Conservation (phyloP, 345 rosid genomes). For the Acer saccharum region DNA sequence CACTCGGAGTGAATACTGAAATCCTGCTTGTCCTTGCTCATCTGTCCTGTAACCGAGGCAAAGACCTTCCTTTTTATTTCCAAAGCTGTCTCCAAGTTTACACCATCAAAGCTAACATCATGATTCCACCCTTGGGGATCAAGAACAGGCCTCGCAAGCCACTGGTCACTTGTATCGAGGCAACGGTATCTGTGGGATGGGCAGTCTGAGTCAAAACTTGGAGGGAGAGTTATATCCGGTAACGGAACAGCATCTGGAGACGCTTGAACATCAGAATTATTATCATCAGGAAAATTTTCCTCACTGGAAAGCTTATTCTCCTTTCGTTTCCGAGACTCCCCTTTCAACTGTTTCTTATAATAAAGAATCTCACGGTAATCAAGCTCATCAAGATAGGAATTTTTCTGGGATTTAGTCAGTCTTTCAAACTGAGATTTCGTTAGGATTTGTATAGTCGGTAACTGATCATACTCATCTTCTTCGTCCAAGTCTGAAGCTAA, state of each 20-base stretch:
- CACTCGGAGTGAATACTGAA: slow-evolving; percentile 80
- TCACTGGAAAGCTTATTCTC: slow-evolving; percentile 46
- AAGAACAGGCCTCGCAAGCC: slow-evolving; percentile 79
- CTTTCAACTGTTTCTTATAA: slow-evolving; percentile 83
- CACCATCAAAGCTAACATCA: slow-evolving; percentile 90
- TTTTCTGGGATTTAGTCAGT: slow-evolving; percentile 70
- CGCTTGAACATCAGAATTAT: slow-evolving; percentile 32
- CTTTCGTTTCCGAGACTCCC: slow-evolving; percentile 52
- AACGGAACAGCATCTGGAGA: slow-evolving; percentile 57
- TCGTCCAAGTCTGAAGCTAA: slow-evolving; percentile 53
- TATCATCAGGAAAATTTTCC: slow-evolving; percentile 31
- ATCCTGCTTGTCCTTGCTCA: slow-evolving; percentile 76
- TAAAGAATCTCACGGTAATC: slow-evolving; percentile 85
- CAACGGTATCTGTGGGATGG: slow-evolving; percentile 69
- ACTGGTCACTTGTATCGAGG: slow-evolving; percentile 54
- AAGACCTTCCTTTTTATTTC: slow-evolving; percentile 49
- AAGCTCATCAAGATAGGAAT: slow-evolving; percentile 82
- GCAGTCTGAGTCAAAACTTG: slow-evolving; percentile 74
- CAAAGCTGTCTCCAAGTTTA: slow-evolving; percentile 71
- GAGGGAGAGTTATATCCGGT: slow-evolving; percentile 87
- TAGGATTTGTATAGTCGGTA: slow-evolving; percentile 81
- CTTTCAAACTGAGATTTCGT: slow-evolving; percentile 74
- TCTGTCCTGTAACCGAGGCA: slow-evolving; percentile 68
- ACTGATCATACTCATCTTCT: slow-evolving; percentile 85
- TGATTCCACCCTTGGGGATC: slow-evolving; percentile 97